Percentiles rank a stretch among this genome's conserved stretches.
phyloP scores from a whole-genome alignment of 1,284 basidiomycete genomes.

The Amylostereum areolatum region DNA sequence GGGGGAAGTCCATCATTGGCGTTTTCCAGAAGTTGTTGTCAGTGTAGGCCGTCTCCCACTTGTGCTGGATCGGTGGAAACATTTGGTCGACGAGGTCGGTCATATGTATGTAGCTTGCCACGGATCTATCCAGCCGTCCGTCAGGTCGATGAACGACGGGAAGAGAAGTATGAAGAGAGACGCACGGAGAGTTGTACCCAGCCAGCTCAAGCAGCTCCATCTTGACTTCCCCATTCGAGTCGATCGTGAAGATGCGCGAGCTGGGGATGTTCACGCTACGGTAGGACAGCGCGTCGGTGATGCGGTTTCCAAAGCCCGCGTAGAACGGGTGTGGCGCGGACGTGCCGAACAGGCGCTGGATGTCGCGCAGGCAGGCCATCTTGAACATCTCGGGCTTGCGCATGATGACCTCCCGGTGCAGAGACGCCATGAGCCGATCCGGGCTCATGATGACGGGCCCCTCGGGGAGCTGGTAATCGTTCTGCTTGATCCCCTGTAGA shows the following conservation, averaged over 20 bases:
- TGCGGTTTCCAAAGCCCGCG: slow-evolving; percentile 97
- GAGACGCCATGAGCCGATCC: slow-evolving; percentile 89
- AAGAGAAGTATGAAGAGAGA: slow-evolving; percentile 22
- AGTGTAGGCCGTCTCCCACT: slow-evolving; percentile 86
- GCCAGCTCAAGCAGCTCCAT: slow-evolving; percentile 94
- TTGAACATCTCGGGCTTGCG: slow-evolving; percentile 99
- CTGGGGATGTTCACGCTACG: slow-evolving; percentile 93
- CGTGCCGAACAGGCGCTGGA: slow-evolving; percentile 86
- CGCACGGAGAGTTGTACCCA: slow-evolving; percentile 93
- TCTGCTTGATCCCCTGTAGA: slow-evolving; percentile 91
- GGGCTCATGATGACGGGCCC: slow-evolving; percentile 99
- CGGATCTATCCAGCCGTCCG: slow-evolving; percentile 16
- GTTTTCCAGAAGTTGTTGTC: slow-evolving; percentile 98
- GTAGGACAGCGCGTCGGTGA: slow-evolving; percentile 97
- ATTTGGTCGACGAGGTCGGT: slow-evolving; percentile 99
- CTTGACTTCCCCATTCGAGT: slow-evolving; percentile 93
- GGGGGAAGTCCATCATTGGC: slow-evolving; percentile 69
- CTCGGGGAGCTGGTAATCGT: slow-evolving; percentile 92
- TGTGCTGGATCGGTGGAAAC: slow-evolving; percentile 93
- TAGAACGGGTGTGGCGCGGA: slow-evolving; percentile 81
- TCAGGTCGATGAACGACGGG: neutral
- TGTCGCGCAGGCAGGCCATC: slow-evolving; percentile 98
- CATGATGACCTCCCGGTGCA: slow-evolving; percentile 98
- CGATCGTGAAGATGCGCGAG: slow-evolving; percentile 96
- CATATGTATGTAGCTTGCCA: slow-evolving; percentile 84